A percentile compares a stretch with the other conserved stretches of the same genome.
Conservation (phyloP, 257 asterid species). For the Ajuga chamaepitys region DNA sequence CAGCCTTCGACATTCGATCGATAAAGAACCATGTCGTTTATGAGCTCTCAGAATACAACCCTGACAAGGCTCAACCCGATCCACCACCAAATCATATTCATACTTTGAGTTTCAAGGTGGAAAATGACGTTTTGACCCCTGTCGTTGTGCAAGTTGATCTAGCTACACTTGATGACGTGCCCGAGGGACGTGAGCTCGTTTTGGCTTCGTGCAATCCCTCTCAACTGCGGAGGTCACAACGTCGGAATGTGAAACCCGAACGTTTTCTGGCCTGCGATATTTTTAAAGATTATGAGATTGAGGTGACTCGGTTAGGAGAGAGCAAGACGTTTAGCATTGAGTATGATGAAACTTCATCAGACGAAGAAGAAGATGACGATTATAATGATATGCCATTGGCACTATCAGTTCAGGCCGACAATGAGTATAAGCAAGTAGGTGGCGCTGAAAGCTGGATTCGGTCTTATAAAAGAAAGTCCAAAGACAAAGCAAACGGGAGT, state of each 20-base stretch:
- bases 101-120: constrained; percentile 57
- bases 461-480: constrained; percentile 14
- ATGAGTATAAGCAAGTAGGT: constrained; percentile 27
- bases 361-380: constrained; percentile 34
- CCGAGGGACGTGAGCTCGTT: constrained; percentile 24
- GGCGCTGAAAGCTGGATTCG: constrained; percentile 15
- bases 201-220: constrained; percentile 27
- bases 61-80: constrained; percentile 14
- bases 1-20: constrained; percentile 56
- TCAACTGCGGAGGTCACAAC: constrained; percentile 76
- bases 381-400: constrained; percentile 40
- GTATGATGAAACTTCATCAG: constrained; percentile 27
- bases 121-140: constrained; percentile 44
- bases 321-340: constrained; percentile 40
- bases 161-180: constrained; percentile 16
- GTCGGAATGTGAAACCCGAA: constrained; percentile 62
- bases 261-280: constrained; percentile 69
- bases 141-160: constrained; percentile 26
- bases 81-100: constrained; percentile 15
- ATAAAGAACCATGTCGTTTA: constrained; percentile 53
- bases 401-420: constrained; percentile 73
- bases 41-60: constrained; percentile 39
- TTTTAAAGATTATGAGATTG: constrained; percentile 57
- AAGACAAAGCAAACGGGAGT: constrained; percentile 7
- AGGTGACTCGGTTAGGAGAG: constrained; percentile 60